phyloP scores from a whole-genome alignment of 106 monocot genomes.

The Dendrobium officinale region DNA sequence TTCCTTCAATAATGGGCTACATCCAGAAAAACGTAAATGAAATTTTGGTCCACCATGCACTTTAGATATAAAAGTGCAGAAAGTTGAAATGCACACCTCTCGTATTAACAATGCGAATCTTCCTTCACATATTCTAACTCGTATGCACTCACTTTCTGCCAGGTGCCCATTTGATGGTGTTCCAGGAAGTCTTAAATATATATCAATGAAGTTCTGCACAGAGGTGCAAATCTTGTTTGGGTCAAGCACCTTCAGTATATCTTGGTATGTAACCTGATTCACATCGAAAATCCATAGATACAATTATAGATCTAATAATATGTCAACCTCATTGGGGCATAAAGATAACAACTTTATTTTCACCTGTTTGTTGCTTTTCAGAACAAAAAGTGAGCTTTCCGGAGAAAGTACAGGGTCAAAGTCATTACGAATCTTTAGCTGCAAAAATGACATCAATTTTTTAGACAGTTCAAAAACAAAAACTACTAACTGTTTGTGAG shows the following conservation, averaged over 20 bases:
- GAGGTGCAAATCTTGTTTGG: slow-evolving; percentile 82
- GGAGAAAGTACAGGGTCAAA: slow-evolving; percentile 99
- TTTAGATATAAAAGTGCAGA: slow-evolving; percentile 8
- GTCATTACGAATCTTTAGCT: slow-evolving; percentile 98
- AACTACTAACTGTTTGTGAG: neutral
- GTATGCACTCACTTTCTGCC: slow-evolving; percentile 82
- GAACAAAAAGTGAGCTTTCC: slow-evolving; percentile 93
- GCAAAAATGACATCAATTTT: slow-evolving; percentile 15
- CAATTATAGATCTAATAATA: neutral
- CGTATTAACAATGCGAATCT: slow-evolving; percentile 94
- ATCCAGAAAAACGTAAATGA: slow-evolving; percentile 7
- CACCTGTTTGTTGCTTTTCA: slow-evolving; percentile 95
- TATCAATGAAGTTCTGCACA: slow-evolving; percentile 91
- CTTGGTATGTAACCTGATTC: slow-evolving; percentile 77
- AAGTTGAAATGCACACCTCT: slow-evolving; percentile 42
- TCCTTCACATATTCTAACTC: slow-evolving; percentile 99
- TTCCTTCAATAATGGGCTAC: slow-evolving; percentile 92
- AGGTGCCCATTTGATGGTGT: slow-evolving; percentile 66
- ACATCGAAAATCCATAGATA: slow-evolving; percentile 9
- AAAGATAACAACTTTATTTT: slow-evolving; percentile 5
- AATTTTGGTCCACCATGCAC: slow-evolving; percentile 7
- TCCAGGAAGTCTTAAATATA: slow-evolving; percentile 89
- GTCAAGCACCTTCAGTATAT: slow-evolving; percentile 83
- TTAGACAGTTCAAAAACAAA: neutral
- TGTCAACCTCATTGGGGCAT: neutral